phyloP scores from a whole-genome alignment of 768 basidiomycete genomes.

The Pleurotus salmoneostramineus region DNA sequence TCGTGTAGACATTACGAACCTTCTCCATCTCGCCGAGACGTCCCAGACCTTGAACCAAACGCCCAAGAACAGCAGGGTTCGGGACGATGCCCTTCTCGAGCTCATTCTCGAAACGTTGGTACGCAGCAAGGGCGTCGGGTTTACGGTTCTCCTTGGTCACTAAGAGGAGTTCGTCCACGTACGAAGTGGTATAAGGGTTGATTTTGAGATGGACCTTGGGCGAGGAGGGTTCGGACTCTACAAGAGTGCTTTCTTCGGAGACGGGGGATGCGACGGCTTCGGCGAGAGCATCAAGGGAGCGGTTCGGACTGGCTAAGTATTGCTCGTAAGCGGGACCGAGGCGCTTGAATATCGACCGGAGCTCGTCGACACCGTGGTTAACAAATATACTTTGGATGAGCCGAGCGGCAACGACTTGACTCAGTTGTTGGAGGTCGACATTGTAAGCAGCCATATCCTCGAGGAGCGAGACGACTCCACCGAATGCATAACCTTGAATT shows the following conservation, averaged over 20 bases:
- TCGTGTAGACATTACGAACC: conserved; percentile 61
- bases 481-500: conserved; percentile 26
- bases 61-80: conserved; percentile 44
- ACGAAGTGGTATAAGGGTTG: conserved; percentile 9
- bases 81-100: conserved; percentile 46
- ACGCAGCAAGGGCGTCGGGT: conserved; percentile 37
- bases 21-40: conserved; percentile 57
- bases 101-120: conserved; percentile 42
- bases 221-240: neutral
- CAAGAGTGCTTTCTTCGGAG: neutral
- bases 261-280: neutral
- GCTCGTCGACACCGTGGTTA: conserved; percentile 19
- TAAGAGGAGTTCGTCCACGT: conserved; percentile 9
- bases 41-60: conserved; percentile 67
- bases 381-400: conserved; percentile 22
- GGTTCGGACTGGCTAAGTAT: conserved; percentile 16
- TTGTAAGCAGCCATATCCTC: conserved; percentile 30
- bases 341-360: conserved; percentile 20
- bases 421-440: conserved; percentile 26
- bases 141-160: conserved; percentile 10
- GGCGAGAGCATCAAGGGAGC: neutral
- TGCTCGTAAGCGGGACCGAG: conserved; percentile 28
- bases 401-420: conserved; percentile 17
- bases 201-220: neutral
- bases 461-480: conserved; percentile 38